phyloP scores from a whole-genome alignment of 2,329 filamentous ascomycete genomes.

The Trichoderma cornu-damae region DNA sequence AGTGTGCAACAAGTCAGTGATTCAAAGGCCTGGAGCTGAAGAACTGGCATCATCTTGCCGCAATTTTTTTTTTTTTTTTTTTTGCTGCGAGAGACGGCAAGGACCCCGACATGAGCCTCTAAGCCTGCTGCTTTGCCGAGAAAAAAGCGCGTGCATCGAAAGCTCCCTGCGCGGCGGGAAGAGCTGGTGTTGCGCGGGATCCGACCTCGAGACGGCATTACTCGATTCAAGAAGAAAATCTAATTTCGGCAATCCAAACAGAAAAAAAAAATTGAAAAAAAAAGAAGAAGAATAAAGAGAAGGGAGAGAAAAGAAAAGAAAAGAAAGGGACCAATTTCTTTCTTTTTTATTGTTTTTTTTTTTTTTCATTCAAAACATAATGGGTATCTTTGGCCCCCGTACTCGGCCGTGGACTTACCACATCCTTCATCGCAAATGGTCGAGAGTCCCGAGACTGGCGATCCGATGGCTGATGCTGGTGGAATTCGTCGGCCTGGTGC shows the following conservation, averaged over 20 bases:
- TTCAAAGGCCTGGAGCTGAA: background rate
- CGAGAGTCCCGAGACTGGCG: conserved; percentile 43
- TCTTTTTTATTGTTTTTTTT: too few species aligned
- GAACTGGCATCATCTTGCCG: background rate
- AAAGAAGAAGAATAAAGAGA: background rate
- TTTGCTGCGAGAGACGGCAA: too few species aligned
- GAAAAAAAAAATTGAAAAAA: too few species aligned
- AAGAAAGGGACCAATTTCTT: background rate
- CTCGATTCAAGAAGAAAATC: background rate
- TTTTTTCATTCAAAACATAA: too few species aligned
- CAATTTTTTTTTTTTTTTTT: too few species aligned
- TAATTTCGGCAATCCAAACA: too few species aligned
- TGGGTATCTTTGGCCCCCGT: background rate
- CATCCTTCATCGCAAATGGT: conserved; percentile 57
- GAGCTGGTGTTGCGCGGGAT: background rate
- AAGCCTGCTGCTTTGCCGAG: background rate
- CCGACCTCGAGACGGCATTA: background rate
- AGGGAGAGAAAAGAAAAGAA: background rate
- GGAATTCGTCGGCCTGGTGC: conserved; percentile 62
- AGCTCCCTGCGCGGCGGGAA: conserved; percentile 5
- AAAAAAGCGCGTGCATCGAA: too few species aligned
- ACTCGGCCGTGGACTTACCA: conserved; percentile 36
- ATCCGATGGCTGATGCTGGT: conserved; percentile 60
- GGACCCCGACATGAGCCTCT: conserved; percentile 6
- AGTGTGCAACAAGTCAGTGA: background rate